A percentile compares a stretch with the other conserved stretches of the same genome.
These are phyloP conservation scores for Picochlorum sp. DNA, from an alignment of 139 green algal species.

Conservation along the genomic window DNA sequence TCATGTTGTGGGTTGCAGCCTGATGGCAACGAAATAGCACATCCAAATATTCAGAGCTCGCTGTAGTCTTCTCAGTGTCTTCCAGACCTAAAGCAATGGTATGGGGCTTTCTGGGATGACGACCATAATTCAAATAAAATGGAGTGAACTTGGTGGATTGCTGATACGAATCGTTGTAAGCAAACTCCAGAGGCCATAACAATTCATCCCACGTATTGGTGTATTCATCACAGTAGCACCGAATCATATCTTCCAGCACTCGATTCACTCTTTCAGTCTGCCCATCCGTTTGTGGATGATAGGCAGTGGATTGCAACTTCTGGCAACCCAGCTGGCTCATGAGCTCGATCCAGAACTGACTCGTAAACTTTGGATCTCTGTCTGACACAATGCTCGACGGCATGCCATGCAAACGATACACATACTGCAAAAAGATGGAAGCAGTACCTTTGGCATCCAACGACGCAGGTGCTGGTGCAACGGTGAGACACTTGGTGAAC, in stretches of 20 bases:
- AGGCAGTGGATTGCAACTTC: slow-evolving; percentile 11
- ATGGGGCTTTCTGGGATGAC: slow-evolving; percentile 19
- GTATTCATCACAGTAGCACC: too few species aligned
- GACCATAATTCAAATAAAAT: slow-evolving; percentile 40
- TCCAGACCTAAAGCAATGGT: background rate
- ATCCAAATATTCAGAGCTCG: background rate
- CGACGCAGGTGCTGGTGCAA: too few species aligned
- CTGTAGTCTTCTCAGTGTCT: background rate
- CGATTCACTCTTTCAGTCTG: slow-evolving; percentile 58
- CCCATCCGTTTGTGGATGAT: slow-evolving; percentile 52
- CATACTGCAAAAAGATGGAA: too few species aligned
- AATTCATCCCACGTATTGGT: too few species aligned
- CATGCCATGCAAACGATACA: too few species aligned
- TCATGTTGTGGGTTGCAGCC: background rate
- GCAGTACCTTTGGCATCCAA: too few species aligned
- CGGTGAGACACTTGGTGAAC: too few species aligned
- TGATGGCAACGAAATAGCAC: background rate
- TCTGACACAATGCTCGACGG: too few species aligned
- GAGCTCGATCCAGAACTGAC: slow-evolving; percentile 18
- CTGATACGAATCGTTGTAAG: slow-evolving; percentile 30
- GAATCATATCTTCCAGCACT: too few species aligned
- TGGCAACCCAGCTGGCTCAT: slow-evolving; percentile 2
- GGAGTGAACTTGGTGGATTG: slow-evolving; percentile 21
- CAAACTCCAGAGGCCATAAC: too few species aligned
- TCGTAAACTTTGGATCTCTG: background rate